Percentiles rank a stretch among this genome's conserved stretches.
Conservation (phyloP, 192 early-diverging fungal species). For the Phycomyces blakesleeanus region DNA sequence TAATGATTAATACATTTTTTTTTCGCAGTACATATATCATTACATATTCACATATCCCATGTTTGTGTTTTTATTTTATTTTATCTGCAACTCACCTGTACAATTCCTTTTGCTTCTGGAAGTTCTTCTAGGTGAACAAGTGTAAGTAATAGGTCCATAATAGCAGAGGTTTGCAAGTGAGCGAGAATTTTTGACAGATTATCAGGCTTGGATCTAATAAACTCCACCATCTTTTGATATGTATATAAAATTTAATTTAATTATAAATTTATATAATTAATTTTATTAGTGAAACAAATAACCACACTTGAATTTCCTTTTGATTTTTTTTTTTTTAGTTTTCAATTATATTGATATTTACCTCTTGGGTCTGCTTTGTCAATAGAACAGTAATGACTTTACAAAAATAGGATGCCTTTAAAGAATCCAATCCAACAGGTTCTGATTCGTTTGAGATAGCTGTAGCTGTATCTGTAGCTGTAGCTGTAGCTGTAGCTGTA, state of each 20-base stretch:
- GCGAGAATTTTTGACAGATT: constrained; percentile 73
- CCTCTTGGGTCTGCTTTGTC: constrained; percentile 14
- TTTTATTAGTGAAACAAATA: no score
- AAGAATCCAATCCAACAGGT: neutral
- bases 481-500: no score
- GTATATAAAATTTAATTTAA: no score
- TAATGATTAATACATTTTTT: no score
- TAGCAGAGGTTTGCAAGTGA: constrained; percentile 83
- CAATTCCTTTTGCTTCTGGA: constrained; percentile 79
- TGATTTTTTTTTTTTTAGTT: neutral
- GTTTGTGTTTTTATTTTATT: no score
- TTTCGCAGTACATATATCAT: no score
- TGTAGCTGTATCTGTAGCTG: no score
- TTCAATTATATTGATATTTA: neutral
- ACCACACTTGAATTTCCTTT: no score
- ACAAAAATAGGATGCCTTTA: constrained; percentile 16
- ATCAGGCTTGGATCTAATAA: constrained; percentile 73
- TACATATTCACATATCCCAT: no score
- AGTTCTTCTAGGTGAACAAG: constrained; percentile 90
- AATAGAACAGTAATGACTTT: constrained; percentile 17
- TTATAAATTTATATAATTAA: no score
- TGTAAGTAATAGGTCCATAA: constrained; percentile 89
- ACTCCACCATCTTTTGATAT: constrained; percentile 79
- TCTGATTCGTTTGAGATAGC: neutral
- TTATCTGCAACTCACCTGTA: constrained; percentile 73